Evolutionary conservation across 371 early-diverging fungal genomes (phyloP), one percentile per base, ranked within the genome.

Genomic region (Neoconidiobolus thromboides): DNA sequence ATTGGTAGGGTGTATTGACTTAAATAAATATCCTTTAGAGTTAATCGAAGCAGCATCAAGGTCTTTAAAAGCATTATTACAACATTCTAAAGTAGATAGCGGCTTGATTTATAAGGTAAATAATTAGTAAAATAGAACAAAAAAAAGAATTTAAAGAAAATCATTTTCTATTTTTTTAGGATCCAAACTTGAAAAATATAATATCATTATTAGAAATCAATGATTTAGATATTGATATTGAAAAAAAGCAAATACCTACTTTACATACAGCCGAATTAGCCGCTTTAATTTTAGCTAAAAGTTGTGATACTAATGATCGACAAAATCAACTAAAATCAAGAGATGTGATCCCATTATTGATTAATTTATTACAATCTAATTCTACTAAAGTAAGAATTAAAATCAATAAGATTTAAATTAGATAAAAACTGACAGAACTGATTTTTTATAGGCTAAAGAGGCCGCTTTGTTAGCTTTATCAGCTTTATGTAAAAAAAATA

Each of bases 381-480:
- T 71, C 71, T 58, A 65, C 74, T 48, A 77, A 77, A 62, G 72
- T 69, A 61, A 14, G 42, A 14, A 48, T 55, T 48, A 9, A 37
- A 1, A 2, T 9, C 1, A 26, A 47, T 3, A n/a, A 15, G 40
- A 39, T 9, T 50, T n/a, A 2, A 43, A 6, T 43, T 39, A 57
- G 37, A 46, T 47, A 48, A 64, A n/a, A 38, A 38, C 5, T 26
- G 26, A 26, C 26, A 26, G 26, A 26, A 26, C 26, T 26, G 26
- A 26, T 26, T 26, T 26, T 26, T 26, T 26, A 62, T 60, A 75
- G 71, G 78, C 82, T 1, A 87, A 87, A 64, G 87, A 87, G 64
- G 82, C 89, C 2, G 84, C 86, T 1, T 66, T 89, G 60, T 87
- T 85, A 62, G 86, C 87, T 0, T 64, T 91, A 37, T 77, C 82